phyloP scores from a whole-genome alignment of 495 filamentous ascomycete species.

The Penicillium soppii region DNA sequence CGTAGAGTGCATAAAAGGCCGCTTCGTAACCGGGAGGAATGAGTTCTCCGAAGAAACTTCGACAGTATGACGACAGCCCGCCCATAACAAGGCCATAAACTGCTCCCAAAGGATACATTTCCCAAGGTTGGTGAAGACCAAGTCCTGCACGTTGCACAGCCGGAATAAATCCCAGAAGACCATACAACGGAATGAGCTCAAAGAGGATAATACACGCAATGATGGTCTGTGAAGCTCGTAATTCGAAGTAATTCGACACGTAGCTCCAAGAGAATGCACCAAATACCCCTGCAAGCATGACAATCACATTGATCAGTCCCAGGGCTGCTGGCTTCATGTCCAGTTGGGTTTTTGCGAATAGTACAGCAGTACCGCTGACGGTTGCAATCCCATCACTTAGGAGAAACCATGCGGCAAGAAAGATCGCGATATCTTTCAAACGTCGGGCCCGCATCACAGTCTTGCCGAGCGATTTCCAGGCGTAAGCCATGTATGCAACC shows the following conservation, averaged over 20 bases:
- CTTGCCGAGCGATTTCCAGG: slow-evolving; percentile 81
- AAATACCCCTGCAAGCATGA: slow-evolving; percentile 74
- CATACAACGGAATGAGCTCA: slow-evolving; percentile 89
- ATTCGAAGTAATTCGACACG: slow-evolving; percentile 61
- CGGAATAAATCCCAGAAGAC: slow-evolving; percentile 84
- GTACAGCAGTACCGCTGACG: slow-evolving; percentile 88
- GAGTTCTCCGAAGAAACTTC: slow-evolving; percentile 87
- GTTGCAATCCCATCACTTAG: slow-evolving; percentile 93
- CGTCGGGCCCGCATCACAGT: slow-evolving; percentile 76
- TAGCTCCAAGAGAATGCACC: slow-evolving; percentile 90
- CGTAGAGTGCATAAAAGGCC: slow-evolving; percentile 94
- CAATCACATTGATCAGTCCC: slow-evolving; percentile 92
- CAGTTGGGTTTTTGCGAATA: slow-evolving; percentile 93
- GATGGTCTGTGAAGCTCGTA: slow-evolving; percentile 81
- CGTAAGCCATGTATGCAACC: slow-evolving; percentile 67
- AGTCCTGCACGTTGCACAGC: slow-evolving; percentile 73
- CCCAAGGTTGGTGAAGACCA: slow-evolving; percentile 89
- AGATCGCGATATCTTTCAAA: slow-evolving; percentile 82
- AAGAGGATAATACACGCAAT: slow-evolving; percentile 86
- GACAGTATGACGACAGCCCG: slow-evolving; percentile 89
- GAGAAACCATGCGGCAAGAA: slow-evolving; percentile 91
- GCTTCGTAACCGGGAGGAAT: slow-evolving; percentile 93
- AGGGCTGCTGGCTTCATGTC: slow-evolving; percentile 84
- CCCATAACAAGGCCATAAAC: slow-evolving; percentile 94
- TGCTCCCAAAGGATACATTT: slow-evolving; percentile 91